Conservation (phyloP, 2,329 filamentous ascomycete species). For the Xylaria sp. region DNA sequence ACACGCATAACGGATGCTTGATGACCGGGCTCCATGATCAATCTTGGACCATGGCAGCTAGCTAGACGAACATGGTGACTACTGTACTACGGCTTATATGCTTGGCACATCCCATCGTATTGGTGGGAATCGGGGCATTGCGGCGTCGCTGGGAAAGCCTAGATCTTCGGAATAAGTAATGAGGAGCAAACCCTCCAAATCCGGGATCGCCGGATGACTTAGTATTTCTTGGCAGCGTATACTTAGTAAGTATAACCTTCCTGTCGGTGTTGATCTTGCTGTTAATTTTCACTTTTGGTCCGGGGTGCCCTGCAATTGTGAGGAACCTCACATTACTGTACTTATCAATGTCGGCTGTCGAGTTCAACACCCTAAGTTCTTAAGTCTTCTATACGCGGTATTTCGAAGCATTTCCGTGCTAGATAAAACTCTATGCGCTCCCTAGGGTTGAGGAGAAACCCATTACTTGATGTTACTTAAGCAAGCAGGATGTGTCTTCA, state of each 20-base stretch:
- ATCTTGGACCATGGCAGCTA: constrained; percentile 7
- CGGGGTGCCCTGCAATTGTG: background rate
- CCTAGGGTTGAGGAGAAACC: no score
- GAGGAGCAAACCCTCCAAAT: background rate
- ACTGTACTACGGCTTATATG: background rate
- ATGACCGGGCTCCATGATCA: background rate
- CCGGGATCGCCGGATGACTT: background rate
- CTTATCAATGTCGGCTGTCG: no score
- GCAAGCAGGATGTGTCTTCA: no score
- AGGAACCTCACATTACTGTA: no score
- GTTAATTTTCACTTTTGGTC: background rate
- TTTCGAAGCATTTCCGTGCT: no score
- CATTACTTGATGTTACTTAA: no score
- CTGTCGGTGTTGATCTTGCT: background rate
- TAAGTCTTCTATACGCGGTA: no score
- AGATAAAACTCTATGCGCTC: no score
- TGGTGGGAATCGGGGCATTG: constrained; percentile 22
- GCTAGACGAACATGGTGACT: constrained; percentile 10
- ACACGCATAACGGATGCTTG: constrained; percentile 10
- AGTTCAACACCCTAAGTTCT: no score
- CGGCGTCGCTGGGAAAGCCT: constrained; percentile 21
- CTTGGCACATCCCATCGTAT: constrained; percentile 19
- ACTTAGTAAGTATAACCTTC: background rate
- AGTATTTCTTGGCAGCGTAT: background rate
- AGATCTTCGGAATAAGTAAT: background rate